Base-by-base conservation (phyloP, 257 asterid species). In the Solanum pinnatisectum region DNA sequence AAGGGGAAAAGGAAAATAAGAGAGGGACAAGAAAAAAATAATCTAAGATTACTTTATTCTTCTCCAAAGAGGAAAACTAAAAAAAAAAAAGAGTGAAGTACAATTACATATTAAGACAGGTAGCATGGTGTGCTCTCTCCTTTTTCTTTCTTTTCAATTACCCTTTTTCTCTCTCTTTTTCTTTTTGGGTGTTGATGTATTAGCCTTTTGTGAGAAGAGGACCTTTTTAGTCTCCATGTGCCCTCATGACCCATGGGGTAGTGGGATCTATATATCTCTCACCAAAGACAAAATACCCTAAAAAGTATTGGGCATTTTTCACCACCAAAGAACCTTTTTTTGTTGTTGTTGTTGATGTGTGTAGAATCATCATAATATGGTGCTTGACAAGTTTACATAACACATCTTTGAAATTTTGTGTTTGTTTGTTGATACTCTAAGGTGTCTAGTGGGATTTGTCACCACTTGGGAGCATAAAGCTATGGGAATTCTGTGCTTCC, bases 171-270 rank as follows among this genome's bases (percentile, higher is more conserved):
- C 25, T 68, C 79, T 88, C 87, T 84, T 87, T 89, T 84, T 87
- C 88, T 91, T 89, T 91, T 93, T 91, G 94, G 95, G 86, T 90
- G 86, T 65, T 86, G 89, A 86, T 84, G 91, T 86, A 78, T 84
- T 90, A 89, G 88, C 91, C 93, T 94, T 93, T 94, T 93, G 72
- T 93, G 79, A 87, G 94, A 93, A 93, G 92, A 72, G 86, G 90
- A 88, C 94, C 92, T 88, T 93, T 91, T 89, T 90, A 89, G 89
- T 77, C 88, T 88, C 94, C 98, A 94, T 94, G 95, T 93, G 95
- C 92, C 92, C 86, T 89, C 89, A 90, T 74, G 83, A 74, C 72
- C 91, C 87, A 87, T 89, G 39, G 73, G 73, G 37, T 91, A 71
- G 88, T 89, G 92, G 92, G 90, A 81, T 87, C 87, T 46, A 87